Evolutionary conservation across 1,284 basidiomycete genomes (phyloP), one percentile per base, ranked within the genome.

Genomic region (Laetiporus sulphureus): DNA sequence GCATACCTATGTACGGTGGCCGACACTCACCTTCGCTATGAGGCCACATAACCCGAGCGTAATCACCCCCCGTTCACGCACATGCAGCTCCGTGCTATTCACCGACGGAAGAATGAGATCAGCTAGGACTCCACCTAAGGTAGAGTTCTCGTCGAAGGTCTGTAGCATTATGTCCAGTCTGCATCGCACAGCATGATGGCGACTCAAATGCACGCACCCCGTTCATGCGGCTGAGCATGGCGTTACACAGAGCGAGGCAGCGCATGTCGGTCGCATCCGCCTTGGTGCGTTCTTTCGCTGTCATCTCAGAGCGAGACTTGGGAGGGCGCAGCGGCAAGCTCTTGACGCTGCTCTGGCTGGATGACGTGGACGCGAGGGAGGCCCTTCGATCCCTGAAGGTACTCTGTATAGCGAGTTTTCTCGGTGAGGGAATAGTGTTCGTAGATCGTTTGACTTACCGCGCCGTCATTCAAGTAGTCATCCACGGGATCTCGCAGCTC

Each of bases 31-130:
- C 57, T 76, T 70, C 46, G 93, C 86, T 44, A 96, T 90, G 44
- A 96, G 75, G 57, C 87, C 91, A 58, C 89, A 92, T 12, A 97
- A 63, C 0, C 89, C 92, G 0, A 97, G 72, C 48, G 81, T 83
- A 29, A 89, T 68, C 6, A 96, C 71, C 0, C 91, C 94, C 51
- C 86, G 82, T 62, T 93, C 90, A 21, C 93, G 75, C 38, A 96
- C 71, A 0, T 71, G 70, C 0, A 84, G 70, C 46, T 94, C 87
- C 61, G 91, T 94, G 47, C 86, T 77, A 52, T 82, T 80, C 25
- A 96, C 84, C 2, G 89, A 79, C 0, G 94, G 93, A 21, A 94
- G 77, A 48, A 97, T 90, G 23, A 97, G 68, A 54, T 95, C 90
- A 1, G 81, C 76, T 3, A 96, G 67, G 27, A 97, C 74, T 16